Evolutionary conservation across 2,329 filamentous ascomycete species (phyloP).

Genomic region (Berkeleyomyces basicola): DNA sequence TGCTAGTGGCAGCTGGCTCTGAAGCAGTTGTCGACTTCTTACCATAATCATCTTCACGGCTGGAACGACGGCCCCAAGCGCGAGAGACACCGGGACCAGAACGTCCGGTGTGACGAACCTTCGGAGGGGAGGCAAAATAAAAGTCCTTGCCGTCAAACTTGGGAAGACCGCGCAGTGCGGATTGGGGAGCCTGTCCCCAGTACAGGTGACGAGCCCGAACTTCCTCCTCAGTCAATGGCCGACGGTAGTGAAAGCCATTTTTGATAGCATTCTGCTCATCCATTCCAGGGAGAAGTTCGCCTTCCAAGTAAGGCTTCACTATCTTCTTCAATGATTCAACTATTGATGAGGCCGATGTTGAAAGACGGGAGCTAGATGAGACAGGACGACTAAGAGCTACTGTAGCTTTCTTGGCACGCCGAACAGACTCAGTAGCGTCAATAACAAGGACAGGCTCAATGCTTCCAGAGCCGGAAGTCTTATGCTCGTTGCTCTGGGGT

Average conservation of each 20-base stretch:
- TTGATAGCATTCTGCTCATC: conserved; percentile 26
- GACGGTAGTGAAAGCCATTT: conserved; percentile 36
- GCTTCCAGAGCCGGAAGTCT: not conserved
- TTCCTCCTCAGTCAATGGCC: conserved; percentile 42
- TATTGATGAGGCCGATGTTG: not conserved
- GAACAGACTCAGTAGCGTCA: conserved; percentile 3
- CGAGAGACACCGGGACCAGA: conserved; percentile 3
- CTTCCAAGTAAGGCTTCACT: conserved; percentile 36
- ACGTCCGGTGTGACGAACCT: conserved; percentile 18
- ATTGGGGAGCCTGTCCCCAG: conserved; percentile 39
- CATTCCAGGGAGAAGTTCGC: conserved; percentile 30
- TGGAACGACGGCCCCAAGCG: conserved; percentile 3
- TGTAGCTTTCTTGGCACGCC: conserved; percentile 2
- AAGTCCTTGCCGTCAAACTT: conserved; percentile 51
- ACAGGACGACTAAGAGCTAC: not conserved
- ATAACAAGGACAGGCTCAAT: conserved; percentile 1
- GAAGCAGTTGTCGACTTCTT: conserved; percentile 10
- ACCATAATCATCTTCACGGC: conserved; percentile 4
- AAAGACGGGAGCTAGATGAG: not conserved
- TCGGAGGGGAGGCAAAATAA: conserved; percentile 39
- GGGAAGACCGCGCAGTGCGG: conserved; percentile 35
- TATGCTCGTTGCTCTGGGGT: conserved; percentile 1
- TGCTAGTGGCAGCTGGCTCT: not conserved
- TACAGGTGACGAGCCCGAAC: conserved; percentile 41
- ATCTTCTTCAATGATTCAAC: conserved; percentile 10